These are phyloP conservation scores for Aaosphaeria pasadenensis DNA, from an alignment of 2,329 filamentous ascomycete species.

Conservation along the genomic window DNA sequence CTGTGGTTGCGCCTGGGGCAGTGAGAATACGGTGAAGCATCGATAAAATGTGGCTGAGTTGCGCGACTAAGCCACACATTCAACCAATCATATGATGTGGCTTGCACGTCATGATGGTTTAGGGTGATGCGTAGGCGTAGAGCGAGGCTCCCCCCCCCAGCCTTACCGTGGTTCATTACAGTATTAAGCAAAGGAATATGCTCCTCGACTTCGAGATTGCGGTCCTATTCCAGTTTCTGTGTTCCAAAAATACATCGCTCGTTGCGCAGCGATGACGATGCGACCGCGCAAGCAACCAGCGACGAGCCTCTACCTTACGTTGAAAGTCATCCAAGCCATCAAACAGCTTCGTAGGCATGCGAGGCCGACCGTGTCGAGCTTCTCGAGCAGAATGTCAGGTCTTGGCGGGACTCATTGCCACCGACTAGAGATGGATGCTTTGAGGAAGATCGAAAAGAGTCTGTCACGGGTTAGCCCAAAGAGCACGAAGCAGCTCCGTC, in stretches of 20 bases:
- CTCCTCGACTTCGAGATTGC: neutral
- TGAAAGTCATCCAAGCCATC: conserved; percentile 38
- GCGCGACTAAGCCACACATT: neutral
- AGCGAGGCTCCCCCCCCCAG: neutral
- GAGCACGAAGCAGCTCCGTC: conserved; percentile 17
- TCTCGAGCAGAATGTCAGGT: conserved; percentile 7
- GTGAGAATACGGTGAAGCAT: neutral
- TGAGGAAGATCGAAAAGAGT: conserved; percentile 26
- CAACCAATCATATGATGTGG: neutral
- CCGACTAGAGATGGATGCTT: conserved; percentile 17
- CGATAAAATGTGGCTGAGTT: neutral
- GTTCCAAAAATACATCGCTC: neutral
- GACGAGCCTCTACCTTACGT: conserved; percentile 32
- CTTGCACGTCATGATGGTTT: neutral
- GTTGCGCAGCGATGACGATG: conserved; percentile 29
- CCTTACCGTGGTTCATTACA: neutral
- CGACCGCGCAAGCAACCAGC: conserved; percentile 5
- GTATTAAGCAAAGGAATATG: neutral
- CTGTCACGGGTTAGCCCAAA: conserved; percentile 19
- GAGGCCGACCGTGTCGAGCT: conserved; percentile 25
- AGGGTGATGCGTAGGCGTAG: neutral
- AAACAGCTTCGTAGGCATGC: conserved; percentile 37
- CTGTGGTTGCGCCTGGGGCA: neutral
- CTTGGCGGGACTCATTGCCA: conserved; percentile 20
- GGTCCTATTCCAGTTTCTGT: neutral